A percentile compares a stretch with the other conserved stretches of the same genome.
Evolutionary conservation across 805 yeast genomes (phyloP).

Genomic region (Nakazawaea pomicola): DNA sequence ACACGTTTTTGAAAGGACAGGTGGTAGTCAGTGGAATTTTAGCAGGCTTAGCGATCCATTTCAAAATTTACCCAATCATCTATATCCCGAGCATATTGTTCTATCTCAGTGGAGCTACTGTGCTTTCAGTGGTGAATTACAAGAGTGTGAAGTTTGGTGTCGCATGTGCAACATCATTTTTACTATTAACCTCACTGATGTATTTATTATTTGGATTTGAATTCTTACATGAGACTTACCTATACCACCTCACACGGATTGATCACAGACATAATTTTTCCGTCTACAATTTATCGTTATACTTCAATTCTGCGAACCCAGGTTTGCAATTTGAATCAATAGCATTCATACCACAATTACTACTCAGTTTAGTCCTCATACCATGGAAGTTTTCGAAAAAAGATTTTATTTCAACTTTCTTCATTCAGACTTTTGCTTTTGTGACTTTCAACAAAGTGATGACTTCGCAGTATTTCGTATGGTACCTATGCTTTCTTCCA

Average conservation of each 20-base stretch:
- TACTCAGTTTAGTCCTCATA: slow-evolving; percentile 50
- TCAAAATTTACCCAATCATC: slow-evolving; percentile 88
- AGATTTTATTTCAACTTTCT: slow-evolving; percentile 48
- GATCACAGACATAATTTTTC: slow-evolving; percentile 97
- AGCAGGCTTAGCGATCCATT: slow-evolving; percentile 79
- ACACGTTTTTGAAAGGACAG: slow-evolving; percentile 31
- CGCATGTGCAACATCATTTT: slow-evolving; percentile 38
- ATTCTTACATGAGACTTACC: slow-evolving; percentile 69
- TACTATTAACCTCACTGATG: slow-evolving; percentile 51
- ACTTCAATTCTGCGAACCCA: slow-evolving; percentile 44
- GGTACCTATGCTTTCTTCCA: slow-evolving; percentile 88
- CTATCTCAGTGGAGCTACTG: slow-evolving; percentile 27
- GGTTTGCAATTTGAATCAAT: slow-evolving; percentile 28
- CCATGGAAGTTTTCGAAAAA: slow-evolving; percentile 46
- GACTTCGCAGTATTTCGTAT: slow-evolving; percentile 93
- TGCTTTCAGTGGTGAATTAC: slow-evolving; percentile 32
- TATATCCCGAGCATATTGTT: slow-evolving; percentile 71
- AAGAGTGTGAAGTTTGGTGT: slow-evolving; percentile 37
- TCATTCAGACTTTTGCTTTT: slow-evolving; percentile 75
- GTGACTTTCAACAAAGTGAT: slow-evolving; percentile 77
- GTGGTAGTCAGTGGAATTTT: slow-evolving; percentile 37
- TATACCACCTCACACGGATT: slow-evolving; percentile 75
- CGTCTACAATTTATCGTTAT: slow-evolving; percentile 71
- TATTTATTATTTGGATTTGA: slow-evolving; percentile 66
- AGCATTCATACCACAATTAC: slow-evolving; percentile 83